These are phyloP conservation scores for Purshia tridentata DNA, from an alignment of 306 rosid species.

Conservation along the genomic window DNA sequence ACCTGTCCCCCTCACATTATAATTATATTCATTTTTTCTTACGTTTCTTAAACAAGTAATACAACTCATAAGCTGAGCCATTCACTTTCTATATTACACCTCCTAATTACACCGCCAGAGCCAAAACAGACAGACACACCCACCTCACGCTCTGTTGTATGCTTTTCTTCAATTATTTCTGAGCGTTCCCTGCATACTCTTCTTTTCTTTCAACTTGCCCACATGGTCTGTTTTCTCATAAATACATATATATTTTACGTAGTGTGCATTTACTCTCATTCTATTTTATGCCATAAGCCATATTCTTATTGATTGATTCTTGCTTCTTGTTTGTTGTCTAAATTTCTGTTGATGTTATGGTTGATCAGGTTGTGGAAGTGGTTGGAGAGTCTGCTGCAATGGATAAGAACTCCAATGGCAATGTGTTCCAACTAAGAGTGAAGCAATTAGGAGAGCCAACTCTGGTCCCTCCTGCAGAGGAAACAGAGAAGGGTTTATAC, in stretches of 20 bases:
- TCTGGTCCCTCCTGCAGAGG: constrained; percentile 49
- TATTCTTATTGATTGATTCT: too few species aligned
- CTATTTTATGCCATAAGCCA: background rate
- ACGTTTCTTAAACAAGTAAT: constrained; percentile 11
- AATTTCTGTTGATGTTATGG: background rate
- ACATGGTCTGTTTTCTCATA: constrained; percentile 18
- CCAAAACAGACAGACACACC: background rate
- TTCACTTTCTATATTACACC: constrained; percentile 31
- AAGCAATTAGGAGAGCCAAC: constrained; percentile 47
- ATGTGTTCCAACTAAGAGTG: constrained; percentile 35
- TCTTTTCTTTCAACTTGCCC: background rate
- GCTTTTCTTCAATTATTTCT: constrained; percentile 10
- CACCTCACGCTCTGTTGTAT: too few species aligned
- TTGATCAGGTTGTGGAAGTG: constrained; percentile 23
- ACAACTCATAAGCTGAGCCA: background rate
- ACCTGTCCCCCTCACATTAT: constrained; percentile 22
- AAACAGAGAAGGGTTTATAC: constrained; percentile 57
- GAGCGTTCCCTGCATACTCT: constrained; percentile 4
- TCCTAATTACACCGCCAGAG: constrained; percentile 10
- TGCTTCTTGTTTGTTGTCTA: constrained; percentile 3
- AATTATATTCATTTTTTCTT: background rate
- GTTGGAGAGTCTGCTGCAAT: constrained; percentile 26
- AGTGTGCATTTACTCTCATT: background rate
- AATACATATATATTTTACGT: background rate
- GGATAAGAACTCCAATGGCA: constrained; percentile 22